phyloP scores from a whole-genome alignment of 106 monocot genomes.

The Acanthochlamys bracteata region DNA sequence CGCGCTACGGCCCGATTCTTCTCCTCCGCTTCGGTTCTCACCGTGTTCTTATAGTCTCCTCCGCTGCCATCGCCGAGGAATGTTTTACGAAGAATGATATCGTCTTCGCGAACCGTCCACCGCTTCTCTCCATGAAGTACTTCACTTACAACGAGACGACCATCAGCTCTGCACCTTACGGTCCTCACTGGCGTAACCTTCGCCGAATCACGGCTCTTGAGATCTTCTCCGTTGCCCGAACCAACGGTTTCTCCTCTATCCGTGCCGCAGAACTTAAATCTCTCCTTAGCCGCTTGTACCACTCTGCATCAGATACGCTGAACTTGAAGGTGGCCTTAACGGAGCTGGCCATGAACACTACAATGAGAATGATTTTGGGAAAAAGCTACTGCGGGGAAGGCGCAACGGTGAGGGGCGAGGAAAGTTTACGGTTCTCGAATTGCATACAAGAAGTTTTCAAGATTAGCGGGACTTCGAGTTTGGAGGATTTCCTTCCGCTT shows the following conservation, averaged over 20 bases:
- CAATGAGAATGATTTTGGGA: slow-evolving; percentile 7
- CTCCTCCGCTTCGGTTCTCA: slow-evolving; percentile 34
- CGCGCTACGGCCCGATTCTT: slow-evolving; percentile 20
- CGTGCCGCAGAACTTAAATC: not conserved
- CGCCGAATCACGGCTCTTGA: slow-evolving; percentile 22
- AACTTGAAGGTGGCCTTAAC: slow-evolving; percentile 3
- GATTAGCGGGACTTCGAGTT: not conserved
- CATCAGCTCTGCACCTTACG: slow-evolving; percentile 11
- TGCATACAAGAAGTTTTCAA: not conserved
- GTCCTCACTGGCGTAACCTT: slow-evolving; percentile 23
- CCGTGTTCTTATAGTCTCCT: slow-evolving; percentile 25
- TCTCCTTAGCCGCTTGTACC: slow-evolving; percentile 8
- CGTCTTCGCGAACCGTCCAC: slow-evolving; percentile 27
- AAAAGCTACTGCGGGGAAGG: slow-evolving; percentile 5
- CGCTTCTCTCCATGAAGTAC: slow-evolving; percentile 2
- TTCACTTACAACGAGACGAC: slow-evolving; percentile 7
- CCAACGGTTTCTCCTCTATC: not conserved
- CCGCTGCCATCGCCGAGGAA: slow-evolving; percentile 21
- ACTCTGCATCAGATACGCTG: not conserved
- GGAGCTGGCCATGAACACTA: slow-evolving; percentile 9
- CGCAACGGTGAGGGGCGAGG: not conserved
- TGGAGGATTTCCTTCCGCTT: slow-evolving; percentile 11
- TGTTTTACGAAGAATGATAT: slow-evolving; percentile 30
- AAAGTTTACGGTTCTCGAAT: not conserved
- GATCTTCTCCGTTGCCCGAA: slow-evolving; percentile 13